A percentile compares a stretch with the other conserved stretches of the same genome.
Evolutionary conservation across 2,329 filamentous ascomycete species (phyloP).

Genomic region (Hymenoscyphus albidus): DNA sequence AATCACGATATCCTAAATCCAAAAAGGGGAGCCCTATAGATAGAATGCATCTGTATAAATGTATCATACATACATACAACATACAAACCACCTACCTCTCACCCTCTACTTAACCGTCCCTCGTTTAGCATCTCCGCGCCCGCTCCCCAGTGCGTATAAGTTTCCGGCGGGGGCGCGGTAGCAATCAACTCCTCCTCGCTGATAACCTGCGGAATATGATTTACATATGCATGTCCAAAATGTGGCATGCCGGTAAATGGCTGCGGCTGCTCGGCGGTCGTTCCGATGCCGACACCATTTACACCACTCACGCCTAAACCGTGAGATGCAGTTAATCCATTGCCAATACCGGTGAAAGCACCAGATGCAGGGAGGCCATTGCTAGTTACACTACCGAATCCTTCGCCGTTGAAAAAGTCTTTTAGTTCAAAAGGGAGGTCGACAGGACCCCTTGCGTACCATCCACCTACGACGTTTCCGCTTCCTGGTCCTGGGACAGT

Average conservation of each 20-base stretch:
- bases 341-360: too few species aligned
- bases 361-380: too few species aligned
- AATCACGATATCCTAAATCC: too few species aligned
- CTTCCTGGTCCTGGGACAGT: neutral
- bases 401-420: slow-evolving; percentile 28
- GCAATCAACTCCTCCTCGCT: slow-evolving; percentile 18
- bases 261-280: neutral
- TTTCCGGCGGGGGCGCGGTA: slow-evolving; percentile 21
- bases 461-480: slow-evolving; percentile 21
- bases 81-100: too few species aligned
- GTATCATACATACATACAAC: too few species aligned
- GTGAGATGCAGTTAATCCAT: too few species aligned
- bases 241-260: slow-evolving; percentile 7
- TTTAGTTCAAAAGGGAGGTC: slow-evolving; percentile 28
- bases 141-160: slow-evolving; percentile 26
- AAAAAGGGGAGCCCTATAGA: too few species aligned
- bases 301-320: neutral
- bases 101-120: neutral
- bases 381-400: slow-evolving; percentile 14
- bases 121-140: neutral
- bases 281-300: neutral
- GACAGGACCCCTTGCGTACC: slow-evolving; percentile 28
- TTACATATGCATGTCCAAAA: slow-evolving; percentile 16
- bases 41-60: too few species aligned
- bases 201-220: slow-evolving; percentile 10